phyloP scores from a whole-genome alignment of 2,329 filamentous ascomycete genomes.

The Pseudogymnoascus sp. region DNA sequence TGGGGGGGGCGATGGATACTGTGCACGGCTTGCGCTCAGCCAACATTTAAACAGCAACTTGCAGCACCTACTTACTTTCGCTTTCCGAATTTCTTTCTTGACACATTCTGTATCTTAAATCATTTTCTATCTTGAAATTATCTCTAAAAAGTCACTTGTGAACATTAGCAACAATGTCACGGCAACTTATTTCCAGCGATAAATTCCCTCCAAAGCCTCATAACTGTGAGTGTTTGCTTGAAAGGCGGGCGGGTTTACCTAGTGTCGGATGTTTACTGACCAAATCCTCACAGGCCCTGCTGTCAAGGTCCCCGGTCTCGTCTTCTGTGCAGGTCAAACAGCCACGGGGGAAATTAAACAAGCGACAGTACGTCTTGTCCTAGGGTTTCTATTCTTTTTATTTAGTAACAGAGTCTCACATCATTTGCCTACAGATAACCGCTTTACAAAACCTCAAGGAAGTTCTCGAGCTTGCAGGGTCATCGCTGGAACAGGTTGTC shows the following conservation, averaged over 20 bases:
- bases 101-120: not conserved
- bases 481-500: constrained; percentile 25
- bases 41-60: not conserved
- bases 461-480: constrained; percentile 25
- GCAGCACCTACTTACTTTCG: not conserved
- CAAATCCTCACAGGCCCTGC: constrained; percentile 31
- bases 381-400: constrained; percentile 4
- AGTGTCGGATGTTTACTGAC: not conserved
- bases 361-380: constrained; percentile 33
- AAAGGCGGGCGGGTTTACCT: not conserved
- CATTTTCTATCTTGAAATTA: not conserved
- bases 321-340: constrained; percentile 42
- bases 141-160: not conserved
- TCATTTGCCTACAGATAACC: constrained; percentile 20
- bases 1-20: not conserved
- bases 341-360: constrained; percentile 43
- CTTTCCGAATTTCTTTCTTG: not conserved
- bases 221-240: constrained; percentile 31
- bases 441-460: constrained; percentile 27
- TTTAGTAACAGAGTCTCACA: not conserved
- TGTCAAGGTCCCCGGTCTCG: constrained; percentile 38
- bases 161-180: constrained; percentile 32
- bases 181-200: constrained; percentile 39
- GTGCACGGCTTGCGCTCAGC: not conserved
- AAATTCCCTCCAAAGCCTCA: constrained; percentile 42